phyloP scores from a whole-genome alignment of 257 asterid genomes.

The Henckelia pumila region DNA sequence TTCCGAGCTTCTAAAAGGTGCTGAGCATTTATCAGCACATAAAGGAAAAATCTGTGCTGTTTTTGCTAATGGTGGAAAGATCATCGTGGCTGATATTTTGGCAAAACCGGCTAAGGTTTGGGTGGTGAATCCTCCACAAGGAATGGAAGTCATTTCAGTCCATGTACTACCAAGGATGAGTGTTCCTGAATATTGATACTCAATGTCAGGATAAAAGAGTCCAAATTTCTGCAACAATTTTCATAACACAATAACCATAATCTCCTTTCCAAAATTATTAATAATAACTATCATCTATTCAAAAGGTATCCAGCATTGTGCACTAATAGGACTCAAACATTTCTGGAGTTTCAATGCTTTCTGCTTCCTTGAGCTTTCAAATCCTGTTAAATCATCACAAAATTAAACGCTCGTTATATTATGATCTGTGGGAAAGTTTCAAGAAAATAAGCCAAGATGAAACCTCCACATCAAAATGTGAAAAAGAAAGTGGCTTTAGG shows the following conservation, averaged over 20 bases:
- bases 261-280: background rate
- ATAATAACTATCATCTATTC: background rate
- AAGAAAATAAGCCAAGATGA: conserved; percentile 28
- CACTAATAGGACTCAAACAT: background rate
- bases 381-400: background rate
- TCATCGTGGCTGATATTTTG: conserved; percentile 50
- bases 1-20: conserved; percentile 48
- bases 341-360: background rate
- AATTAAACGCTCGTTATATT: no score
- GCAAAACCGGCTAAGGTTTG: conserved; percentile 38
- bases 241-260: background rate
- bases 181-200: conserved; percentile 18
- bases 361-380: background rate
- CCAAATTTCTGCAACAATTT: conserved; percentile 4
- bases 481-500: conserved; percentile 21
- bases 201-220: background rate
- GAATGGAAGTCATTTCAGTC: conserved; percentile 54
- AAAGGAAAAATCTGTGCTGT: conserved; percentile 60
- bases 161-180: conserved; percentile 70
- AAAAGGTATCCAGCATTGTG: background rate
- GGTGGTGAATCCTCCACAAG: conserved; percentile 49
- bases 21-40: conserved; percentile 51
- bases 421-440: no score
- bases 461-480: conserved; percentile 25
- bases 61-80: conserved; percentile 32